Evolutionary conservation across 129 eudicot genomes (phyloP).

Genomic region (Centrapalus pauciflorus): DNA sequence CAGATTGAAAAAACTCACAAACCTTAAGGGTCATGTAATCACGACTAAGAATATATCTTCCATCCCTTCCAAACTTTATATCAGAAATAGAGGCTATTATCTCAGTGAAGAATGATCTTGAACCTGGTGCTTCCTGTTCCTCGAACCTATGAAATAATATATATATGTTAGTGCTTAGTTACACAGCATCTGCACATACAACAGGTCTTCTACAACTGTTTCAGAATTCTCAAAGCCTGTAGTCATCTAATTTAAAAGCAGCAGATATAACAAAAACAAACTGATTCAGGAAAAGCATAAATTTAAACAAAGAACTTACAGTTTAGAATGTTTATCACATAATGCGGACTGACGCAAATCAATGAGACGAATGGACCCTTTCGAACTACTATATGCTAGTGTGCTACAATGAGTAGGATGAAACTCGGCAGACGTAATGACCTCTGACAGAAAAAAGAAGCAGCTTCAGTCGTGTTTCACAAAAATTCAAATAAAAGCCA

Average conservation of each 20-base stretch:
- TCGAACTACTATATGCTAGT: constrained; percentile 95
- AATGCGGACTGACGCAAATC: constrained; percentile 97
- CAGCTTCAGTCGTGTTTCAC: too few species aligned
- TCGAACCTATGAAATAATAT: constrained; percentile 56
- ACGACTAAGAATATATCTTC: constrained; percentile 92
- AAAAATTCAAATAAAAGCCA: neutral
- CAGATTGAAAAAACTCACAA: constrained; percentile 15
- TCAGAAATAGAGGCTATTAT: constrained; percentile 97
- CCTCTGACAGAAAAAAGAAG: constrained; percentile 65
- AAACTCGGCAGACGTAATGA: constrained; percentile 94
- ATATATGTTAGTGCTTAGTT: neutral
- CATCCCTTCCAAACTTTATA: constrained; percentile 88
- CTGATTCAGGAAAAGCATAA: neutral
- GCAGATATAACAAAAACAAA: neutral
- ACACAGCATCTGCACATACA: neutral
- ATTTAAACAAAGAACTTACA: constrained; percentile 48
- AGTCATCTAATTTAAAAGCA: neutral
- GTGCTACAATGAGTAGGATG: constrained; percentile 95
- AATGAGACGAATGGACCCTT: constrained; percentile 95
- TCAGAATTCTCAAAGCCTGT: neutral
- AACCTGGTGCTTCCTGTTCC: constrained; percentile 96
- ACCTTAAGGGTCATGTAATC: constrained; percentile 99
- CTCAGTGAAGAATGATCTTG: constrained; percentile 97
- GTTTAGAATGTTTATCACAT: constrained; percentile 86
- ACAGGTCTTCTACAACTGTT: neutral